Evolutionary conservation across 306 rosid species (phyloP).

Genomic region (Purshia tridentata): DNA sequence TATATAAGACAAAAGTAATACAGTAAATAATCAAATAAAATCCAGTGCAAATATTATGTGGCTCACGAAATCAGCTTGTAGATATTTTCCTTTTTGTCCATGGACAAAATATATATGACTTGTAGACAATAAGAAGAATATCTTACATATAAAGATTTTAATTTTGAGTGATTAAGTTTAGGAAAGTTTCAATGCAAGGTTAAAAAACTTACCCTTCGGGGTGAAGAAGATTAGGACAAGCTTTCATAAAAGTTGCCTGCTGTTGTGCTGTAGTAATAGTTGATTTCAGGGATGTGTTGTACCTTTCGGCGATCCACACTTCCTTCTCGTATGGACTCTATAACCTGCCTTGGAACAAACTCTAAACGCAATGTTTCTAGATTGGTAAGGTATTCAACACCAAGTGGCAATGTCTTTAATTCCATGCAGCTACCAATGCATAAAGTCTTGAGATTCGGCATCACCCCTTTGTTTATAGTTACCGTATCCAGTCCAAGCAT

Average conservation of each 20-base stretch:
- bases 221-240: background rate
- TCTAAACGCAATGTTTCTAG: background rate
- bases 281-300: background rate
- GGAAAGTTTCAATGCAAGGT: background rate
- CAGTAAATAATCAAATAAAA: no score
- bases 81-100: no score
- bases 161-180: background rate
- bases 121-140: no score
- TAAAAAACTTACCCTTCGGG: background rate
- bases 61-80: no score
- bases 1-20: no score
- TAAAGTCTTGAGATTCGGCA: background rate
- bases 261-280: background rate
- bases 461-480: slow-evolving; percentile 12
- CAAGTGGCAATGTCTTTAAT: slow-evolving; percentile 12
- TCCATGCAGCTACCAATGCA: background rate
- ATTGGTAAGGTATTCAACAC: slow-evolving; percentile 8
- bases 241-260: background rate
- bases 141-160: no score
- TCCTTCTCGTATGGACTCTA: slow-evolving; percentile 6
- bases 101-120: no score
- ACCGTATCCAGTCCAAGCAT: slow-evolving; percentile 16
- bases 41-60: no score
- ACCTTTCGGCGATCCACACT: slow-evolving; percentile 8
- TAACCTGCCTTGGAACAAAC: no score